Base-by-base conservation (phyloP, 1,284 basidiomycete genomes). In the Thecaphora frezii region DNA sequence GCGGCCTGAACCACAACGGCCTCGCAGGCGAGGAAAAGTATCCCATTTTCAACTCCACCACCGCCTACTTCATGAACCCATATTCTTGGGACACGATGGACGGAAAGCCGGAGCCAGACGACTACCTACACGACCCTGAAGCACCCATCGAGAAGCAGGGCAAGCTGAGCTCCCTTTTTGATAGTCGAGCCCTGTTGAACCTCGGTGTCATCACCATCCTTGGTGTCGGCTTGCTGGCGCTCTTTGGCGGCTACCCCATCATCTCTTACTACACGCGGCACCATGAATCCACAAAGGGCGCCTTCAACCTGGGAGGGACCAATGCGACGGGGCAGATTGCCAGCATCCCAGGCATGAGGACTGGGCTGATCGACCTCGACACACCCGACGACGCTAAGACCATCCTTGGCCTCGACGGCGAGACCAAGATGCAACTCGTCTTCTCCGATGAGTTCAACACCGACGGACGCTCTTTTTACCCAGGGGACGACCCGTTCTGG, bases 231-330 rank as follows among this genome's bases (percentile, higher is more conserved):
- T 50, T 87, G 48, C 75, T 88, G 10, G 79, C 79, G 48, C 84
- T 93, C 8, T 93, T 93, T 76, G 85, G 88, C 23, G 85, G 86
- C 41, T 92, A 90, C 71, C 91, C 91, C 2, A 85, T 93, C 70
- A 74, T 90, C 67, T 46, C 62, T 0, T 65, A 71, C 58, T 53
- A 51, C 40, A 33, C 53, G 2, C 46, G 55, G n/a, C 44, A 25
- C 18, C 44, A 47, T 19, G 55, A 57, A 14, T 48, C 43, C 44
- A 66, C 51, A 16, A 71, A 66, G 38, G 64, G 66, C 9, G 73
- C 66, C 30, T 66, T 57, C 51, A 71, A 71, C 38, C 38, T 75
- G 19, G 73, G 73, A 26, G 73, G 73, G 23, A 60, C 62, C 50
- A 75, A 75, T 41, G 69, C 58, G 1, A 61, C 66, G 1, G 73